Evolutionary conservation across 192 early-diverging fungal species (phyloP), one percentile per base, ranked within the genome.

Genomic region (Backusella circina): DNA sequence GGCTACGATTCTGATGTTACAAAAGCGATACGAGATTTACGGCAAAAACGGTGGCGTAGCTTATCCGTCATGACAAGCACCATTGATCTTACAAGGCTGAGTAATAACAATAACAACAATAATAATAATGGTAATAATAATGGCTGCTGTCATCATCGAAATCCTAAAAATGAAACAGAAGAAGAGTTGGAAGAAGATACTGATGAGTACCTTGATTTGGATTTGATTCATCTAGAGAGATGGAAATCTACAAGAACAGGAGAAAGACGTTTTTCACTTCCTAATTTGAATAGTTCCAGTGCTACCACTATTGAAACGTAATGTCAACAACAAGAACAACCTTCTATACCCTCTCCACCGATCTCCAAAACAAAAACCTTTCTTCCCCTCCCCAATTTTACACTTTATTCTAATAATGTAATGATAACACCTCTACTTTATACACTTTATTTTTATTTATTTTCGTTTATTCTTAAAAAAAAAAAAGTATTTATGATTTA

Each of bases 1-100:
- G 79, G 79, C 5, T 72, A 75, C 28, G 79, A 80, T 41, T 66
- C 79, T 1, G 79, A 80, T 44, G 61, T 80, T 1, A 67, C 73
- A 2, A 50, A 47, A 61, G 32, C 69, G 16, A 76, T 80, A 6
- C 41, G 68, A n/a, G 44, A 44, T 57, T 32, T 75, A 33, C 69
- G 66, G 23, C 39, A 68, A 36, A 39, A 66, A 12, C 41, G 47
- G 15, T 33, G 70, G 30, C 70, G 31, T 31, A 47, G 28, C 9
- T 12, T 32, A 21, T 51, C 44, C 21, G 67, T 68, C 36, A 51
- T 32, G 70, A 47, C 39, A 36, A 71, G 41, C 31, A 50, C 70
- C 0, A 44, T 71, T n/a, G 41, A 71, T 51, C 41, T 51, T 1
- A 38, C 37, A 38, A 38, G 37, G 18, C 15, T 38, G 23, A 68